Percentiles rank a stretch among this genome's conserved stretches.
phyloP scores from a whole-genome alignment of 176 grass and related monocot genomes.

The Poa annua region DNA sequence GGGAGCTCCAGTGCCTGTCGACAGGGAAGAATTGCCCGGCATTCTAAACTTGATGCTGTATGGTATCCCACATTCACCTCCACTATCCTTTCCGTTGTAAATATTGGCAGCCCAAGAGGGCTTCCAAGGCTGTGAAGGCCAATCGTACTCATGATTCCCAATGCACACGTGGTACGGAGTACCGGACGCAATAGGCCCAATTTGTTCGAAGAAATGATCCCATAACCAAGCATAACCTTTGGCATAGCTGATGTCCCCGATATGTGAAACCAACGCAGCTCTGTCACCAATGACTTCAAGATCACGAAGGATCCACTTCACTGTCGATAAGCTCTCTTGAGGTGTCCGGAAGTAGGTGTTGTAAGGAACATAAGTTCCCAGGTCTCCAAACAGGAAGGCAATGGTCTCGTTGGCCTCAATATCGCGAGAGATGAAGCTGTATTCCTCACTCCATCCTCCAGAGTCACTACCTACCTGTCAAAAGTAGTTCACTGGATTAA shows the following conservation, averaged over 20 bases:
- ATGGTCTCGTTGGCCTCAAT: slow-evolving; percentile 72
- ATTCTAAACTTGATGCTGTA: slow-evolving; percentile 95
- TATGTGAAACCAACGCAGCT: slow-evolving; percentile 82
- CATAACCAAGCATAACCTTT: slow-evolving; percentile 85
- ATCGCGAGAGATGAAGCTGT: slow-evolving; percentile 87
- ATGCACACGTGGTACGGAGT: slow-evolving; percentile 98
- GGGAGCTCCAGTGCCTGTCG: slow-evolving; percentile 68
- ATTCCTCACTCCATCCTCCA: slow-evolving; percentile 73
- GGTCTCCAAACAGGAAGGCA: slow-evolving; percentile 87
- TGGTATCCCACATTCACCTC: slow-evolving; percentile 90
- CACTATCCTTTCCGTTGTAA: slow-evolving; percentile 68
- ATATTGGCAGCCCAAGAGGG: slow-evolving; percentile 56
- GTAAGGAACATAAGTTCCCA: slow-evolving; percentile 91
- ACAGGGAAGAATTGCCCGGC: slow-evolving; percentile 76
- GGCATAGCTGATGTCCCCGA: slow-evolving; percentile 96
- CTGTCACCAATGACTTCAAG: slow-evolving; percentile 73
- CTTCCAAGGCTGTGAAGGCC: slow-evolving; percentile 92
- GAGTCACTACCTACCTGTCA: slow-evolving; percentile 75
- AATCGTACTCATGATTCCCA: slow-evolving; percentile 96
- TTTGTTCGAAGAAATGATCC: slow-evolving; percentile 94
- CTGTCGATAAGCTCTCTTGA: slow-evolving; percentile 73
- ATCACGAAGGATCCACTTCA: slow-evolving; percentile 88
- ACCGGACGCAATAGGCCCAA: slow-evolving; percentile 72
- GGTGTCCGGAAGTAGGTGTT: slow-evolving; percentile 75
- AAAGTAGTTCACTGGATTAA: slow-evolving; percentile 15